phyloP scores from a whole-genome alignment of 805 yeast genomes.

The Barnettozyma sp. region DNA sequence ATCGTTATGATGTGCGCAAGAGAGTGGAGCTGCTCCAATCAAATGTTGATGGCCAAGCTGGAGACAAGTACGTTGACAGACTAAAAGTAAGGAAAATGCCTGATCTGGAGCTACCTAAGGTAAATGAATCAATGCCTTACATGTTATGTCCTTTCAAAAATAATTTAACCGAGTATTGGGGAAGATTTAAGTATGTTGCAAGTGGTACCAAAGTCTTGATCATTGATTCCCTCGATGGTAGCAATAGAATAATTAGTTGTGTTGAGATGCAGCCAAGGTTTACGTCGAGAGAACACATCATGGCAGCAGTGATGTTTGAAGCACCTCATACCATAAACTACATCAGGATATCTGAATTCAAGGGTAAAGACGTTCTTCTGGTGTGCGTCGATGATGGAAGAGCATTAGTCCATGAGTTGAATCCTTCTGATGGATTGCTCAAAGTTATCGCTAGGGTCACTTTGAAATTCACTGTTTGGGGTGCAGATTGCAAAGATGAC shows the following conservation, averaged over 20 bases:
- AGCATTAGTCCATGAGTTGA: constrained; percentile 33
- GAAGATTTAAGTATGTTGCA: constrained; percentile 10
- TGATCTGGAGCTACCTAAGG: too few relatives aligned
- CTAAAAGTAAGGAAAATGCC: constrained; percentile 5
- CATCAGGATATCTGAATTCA: constrained; percentile 34
- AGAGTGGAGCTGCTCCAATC: constrained; percentile 5
- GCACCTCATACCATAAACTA: constrained; percentile 53
- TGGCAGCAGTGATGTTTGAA: constrained; percentile 43
- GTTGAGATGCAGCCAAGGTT: constrained; percentile 14
- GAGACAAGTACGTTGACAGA: constrained; percentile 15
- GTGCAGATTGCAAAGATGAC: constrained; percentile 40
- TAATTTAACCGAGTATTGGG: constrained; percentile 18
- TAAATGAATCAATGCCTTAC: too few relatives aligned
- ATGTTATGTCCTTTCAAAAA: constrained; percentile 11
- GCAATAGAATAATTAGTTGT: constrained; percentile 3
- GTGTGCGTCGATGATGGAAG: constrained; percentile 53
- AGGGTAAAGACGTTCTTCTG: constrained; percentile 36
- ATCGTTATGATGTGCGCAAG: constrained; percentile 17
- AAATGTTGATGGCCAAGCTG: constrained; percentile 1
- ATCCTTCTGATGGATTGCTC: constrained; percentile 21
- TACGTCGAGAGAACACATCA: constrained; percentile 29
- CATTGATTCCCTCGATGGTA: too few relatives aligned
- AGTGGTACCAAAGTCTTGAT: constrained; percentile 11
- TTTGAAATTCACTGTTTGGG: constrained; percentile 53
- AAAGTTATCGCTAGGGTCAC: constrained; percentile 27